Conservation (phyloP, 768 basidiomycete genomes). For the Tephrocybe sp. region DNA sequence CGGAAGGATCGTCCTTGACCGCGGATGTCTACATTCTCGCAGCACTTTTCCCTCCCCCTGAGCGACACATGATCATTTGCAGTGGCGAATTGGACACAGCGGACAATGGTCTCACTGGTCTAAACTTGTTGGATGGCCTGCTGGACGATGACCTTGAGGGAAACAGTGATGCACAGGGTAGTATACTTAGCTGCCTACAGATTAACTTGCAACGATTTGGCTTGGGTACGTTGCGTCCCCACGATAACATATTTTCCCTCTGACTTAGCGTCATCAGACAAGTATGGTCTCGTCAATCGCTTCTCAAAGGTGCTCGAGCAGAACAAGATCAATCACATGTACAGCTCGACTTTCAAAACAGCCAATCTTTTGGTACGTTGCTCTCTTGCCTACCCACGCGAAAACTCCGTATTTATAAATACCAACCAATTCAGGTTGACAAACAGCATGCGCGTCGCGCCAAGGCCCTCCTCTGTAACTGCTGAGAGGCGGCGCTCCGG, state of each 20-base stretch:
- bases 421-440: slow-evolving; percentile 45
- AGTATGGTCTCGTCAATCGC: slow-evolving; percentile 74
- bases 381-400: slow-evolving; percentile 1
- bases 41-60: slow-evolving; percentile 66
- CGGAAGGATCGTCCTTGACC: slow-evolving; percentile 76
- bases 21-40: slow-evolving; percentile 69
- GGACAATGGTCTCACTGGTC: slow-evolving; percentile 36
- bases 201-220: slow-evolving; percentile 75
- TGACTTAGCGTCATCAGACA: slow-evolving; percentile 46
- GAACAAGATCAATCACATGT: slow-evolving; percentile 81
- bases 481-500: slow-evolving; percentile 32
- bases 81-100: slow-evolving; percentile 66
- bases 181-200: slow-evolving; percentile 66
- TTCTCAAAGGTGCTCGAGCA: slow-evolving; percentile 73
- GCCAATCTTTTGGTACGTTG: slow-evolving; percentile 70
- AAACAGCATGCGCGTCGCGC: slow-evolving; percentile 59
- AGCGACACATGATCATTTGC: slow-evolving; percentile 75
- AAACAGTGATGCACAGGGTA: slow-evolving; percentile 31
- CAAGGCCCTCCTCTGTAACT: slow-evolving; percentile 55
- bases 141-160: slow-evolving; percentile 28
- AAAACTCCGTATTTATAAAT: background rate
- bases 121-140: slow-evolving; percentile 33
- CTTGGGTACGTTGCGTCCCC: slow-evolving; percentile 45
- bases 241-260: slow-evolving; percentile 1
- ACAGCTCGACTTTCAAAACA: slow-evolving; percentile 81